phyloP scores from a whole-genome alignment of 2,329 filamentous ascomycete genomes.

The Sarocladiaceae sp. region DNA sequence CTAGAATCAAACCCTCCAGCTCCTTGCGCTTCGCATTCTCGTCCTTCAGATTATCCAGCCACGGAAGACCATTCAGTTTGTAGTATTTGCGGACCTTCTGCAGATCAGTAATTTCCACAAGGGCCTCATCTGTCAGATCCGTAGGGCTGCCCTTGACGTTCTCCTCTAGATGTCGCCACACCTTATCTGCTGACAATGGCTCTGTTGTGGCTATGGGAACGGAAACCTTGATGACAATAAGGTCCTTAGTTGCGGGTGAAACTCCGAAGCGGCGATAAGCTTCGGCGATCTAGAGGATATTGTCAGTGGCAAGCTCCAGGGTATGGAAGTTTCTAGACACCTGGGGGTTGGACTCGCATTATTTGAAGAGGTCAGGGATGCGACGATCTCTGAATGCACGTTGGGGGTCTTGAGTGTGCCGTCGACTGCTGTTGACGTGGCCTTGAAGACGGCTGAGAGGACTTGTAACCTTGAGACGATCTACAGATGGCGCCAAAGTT shows the following conservation, averaged over 20 bases:
- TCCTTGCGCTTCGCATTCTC: slow-evolving; percentile 43
- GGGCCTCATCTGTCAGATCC: slow-evolving; percentile 58
- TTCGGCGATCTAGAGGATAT: slow-evolving; percentile 68
- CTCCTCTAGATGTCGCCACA: slow-evolving; percentile 55
- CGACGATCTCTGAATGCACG: slow-evolving; percentile 84
- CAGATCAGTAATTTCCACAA: slow-evolving; percentile 59
- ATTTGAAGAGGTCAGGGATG: slow-evolving; percentile 73
- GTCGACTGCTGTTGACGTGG: slow-evolving; percentile 62
- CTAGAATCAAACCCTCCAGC: slow-evolving; percentile 66
- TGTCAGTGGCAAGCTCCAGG: too few species aligned
- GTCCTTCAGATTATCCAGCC: slow-evolving; percentile 42
- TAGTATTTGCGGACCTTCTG: slow-evolving; percentile 77
- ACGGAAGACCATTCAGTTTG: slow-evolving; percentile 65
- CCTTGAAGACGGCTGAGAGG: slow-evolving; percentile 71
- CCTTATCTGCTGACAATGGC: slow-evolving; percentile 37
- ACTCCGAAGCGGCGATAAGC: slow-evolving; percentile 88
- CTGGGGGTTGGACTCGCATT: slow-evolving; percentile 52
- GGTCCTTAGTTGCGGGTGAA: slow-evolving; percentile 59
- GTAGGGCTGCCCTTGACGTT: slow-evolving; percentile 58
- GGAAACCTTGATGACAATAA: slow-evolving; percentile 83
- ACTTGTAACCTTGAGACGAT: slow-evolving; percentile 69
- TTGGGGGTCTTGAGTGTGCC: slow-evolving; percentile 71
- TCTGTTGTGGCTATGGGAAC: slow-evolving; percentile 17
- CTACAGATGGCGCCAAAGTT: slow-evolving; percentile 33
- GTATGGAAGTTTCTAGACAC: background rate